These are phyloP conservation scores for Parachlorella kessleri DNA, from an alignment of 139 green algal genomes.

Conservation along the genomic window DNA sequence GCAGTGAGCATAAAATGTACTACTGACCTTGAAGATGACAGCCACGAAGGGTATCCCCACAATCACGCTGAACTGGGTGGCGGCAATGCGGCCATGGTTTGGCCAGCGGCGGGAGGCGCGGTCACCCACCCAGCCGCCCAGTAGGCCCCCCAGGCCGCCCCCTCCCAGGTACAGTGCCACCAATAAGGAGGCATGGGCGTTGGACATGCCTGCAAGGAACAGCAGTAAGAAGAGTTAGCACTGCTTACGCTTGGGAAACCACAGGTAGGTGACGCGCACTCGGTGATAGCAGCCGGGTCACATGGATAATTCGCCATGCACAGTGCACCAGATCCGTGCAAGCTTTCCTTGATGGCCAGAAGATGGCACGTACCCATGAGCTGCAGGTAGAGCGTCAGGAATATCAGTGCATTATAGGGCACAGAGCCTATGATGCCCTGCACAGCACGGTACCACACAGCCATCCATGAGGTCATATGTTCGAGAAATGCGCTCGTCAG, in stretches of 20 bases:
- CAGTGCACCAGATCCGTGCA: too few relatives aligned
- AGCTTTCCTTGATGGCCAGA: too few relatives aligned
- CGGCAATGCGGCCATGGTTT: slow-evolving; percentile 59
- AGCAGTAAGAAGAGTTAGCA: too few relatives aligned
- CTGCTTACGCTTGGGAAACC: too few relatives aligned
- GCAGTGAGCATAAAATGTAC: too few relatives aligned
- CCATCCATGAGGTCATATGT: too few relatives aligned
- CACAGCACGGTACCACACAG: too few relatives aligned
- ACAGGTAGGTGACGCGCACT: too few relatives aligned
- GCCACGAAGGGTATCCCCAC: slow-evolving; percentile 41
- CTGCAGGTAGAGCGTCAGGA: slow-evolving; percentile 45
- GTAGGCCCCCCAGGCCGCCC: slow-evolving; percentile 46
- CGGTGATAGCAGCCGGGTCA: too few relatives aligned
- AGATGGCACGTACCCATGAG: slow-evolving; percentile 15
- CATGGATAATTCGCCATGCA: too few relatives aligned
- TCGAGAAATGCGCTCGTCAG: too few relatives aligned
- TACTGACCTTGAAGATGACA: slow-evolving; percentile 34
- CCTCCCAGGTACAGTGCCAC: slow-evolving; percentile 51
- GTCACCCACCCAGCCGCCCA: slow-evolving; percentile 77
- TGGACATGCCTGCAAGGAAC: slow-evolving; percentile 58
- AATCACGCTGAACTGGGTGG: slow-evolving; percentile 64
- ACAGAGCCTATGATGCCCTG: slow-evolving; percentile 41
- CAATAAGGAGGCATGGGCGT: slow-evolving; percentile 37
- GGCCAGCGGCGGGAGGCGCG: slow-evolving; percentile 46
- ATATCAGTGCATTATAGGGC: slow-evolving; percentile 43